Evolutionary conservation across 2,329 filamentous ascomycete species (phyloP).

Genomic region (Scortechinia acanthostroma): DNA sequence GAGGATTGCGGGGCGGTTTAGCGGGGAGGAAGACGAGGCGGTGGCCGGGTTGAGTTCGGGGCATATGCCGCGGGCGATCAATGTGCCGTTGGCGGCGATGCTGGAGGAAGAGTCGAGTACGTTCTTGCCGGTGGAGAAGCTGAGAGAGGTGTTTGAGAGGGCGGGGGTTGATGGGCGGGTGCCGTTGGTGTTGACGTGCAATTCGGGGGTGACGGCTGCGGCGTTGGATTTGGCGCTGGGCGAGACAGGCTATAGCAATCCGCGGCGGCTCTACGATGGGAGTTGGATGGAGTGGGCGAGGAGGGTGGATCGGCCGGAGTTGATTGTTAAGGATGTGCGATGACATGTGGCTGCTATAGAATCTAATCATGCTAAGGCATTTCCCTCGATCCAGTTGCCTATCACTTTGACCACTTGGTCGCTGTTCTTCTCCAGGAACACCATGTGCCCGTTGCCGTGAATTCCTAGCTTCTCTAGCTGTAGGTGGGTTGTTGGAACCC

Average conservation of each 20-base stretch:
- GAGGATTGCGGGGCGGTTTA: conserved; percentile 10
- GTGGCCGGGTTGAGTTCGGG: conserved; percentile 9
- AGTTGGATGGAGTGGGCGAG: not conserved
- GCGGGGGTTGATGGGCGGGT: not conserved
- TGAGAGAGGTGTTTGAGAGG: not conserved
- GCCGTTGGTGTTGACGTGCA: not conserved
- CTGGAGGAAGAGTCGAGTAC: conserved; percentile 6
- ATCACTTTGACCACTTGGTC: conserved; percentile 22
- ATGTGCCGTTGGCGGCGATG: conserved; percentile 13
- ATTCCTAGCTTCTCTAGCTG: conserved; percentile 27
- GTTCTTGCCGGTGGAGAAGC: not conserved
- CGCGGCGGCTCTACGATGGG: not conserved
- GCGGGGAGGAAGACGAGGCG: conserved; percentile 8
- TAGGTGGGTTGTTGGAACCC: conserved; percentile 19
- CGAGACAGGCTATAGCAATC: not conserved
- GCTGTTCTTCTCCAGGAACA: conserved; percentile 39
- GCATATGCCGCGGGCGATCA: conserved; percentile 15
- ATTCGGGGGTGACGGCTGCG: not conserved
- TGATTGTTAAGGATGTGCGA: too few relatives aligned
- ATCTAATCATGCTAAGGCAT: too few relatives aligned
- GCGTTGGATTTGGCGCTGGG: not conserved
- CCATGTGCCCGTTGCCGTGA: conserved; percentile 36
- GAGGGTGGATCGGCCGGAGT: too few relatives aligned
- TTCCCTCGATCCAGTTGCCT: conserved; percentile 14
- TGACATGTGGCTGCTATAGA: conserved; percentile 43